These are phyloP conservation scores for Escovopsis sp. DNA, from an alignment of 2,329 filamentous ascomycete species.

Conservation along the genomic window DNA sequence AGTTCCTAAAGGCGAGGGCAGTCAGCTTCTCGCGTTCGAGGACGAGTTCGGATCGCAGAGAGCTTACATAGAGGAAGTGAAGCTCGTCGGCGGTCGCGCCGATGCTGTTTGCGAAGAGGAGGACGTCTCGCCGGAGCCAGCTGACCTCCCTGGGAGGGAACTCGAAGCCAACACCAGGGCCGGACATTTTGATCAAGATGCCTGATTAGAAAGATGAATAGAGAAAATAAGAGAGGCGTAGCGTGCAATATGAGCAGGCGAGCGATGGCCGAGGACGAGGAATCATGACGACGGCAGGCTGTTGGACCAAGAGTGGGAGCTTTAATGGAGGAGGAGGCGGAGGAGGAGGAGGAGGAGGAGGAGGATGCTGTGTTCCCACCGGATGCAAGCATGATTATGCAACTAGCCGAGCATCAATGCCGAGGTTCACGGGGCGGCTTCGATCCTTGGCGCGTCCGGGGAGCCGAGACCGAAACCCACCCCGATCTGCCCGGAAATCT, in stretches of 20 bases:
- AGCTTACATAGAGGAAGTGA: slow-evolving; percentile 71
- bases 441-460: no score
- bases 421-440: no score
- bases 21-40: not conserved
- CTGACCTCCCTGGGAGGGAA: slow-evolving; percentile 62
- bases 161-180: slow-evolving; percentile 57
- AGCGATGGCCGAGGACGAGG: no score
- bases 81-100: slow-evolving; percentile 75
- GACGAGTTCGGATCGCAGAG: slow-evolving; percentile 1
- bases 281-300: no score
- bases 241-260: no score
- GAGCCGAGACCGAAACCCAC: no score
- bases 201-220: not conserved
- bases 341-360: not conserved
- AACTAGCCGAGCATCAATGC: no score
- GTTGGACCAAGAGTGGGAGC: no score
- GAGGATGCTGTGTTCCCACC: not conserved
- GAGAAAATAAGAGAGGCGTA: not conserved
- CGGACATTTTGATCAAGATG: slow-evolving; percentile 18
- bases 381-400: no score
- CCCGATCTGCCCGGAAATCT: no score
- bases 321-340: not conserved
- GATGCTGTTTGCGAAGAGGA: slow-evolving; percentile 85
- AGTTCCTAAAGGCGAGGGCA: slow-evolving; percentile 47
- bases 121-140: slow-evolving; percentile 76